Evolutionary conservation across 2,329 filamentous ascomycete species (phyloP).

Genomic region (Anthostomella pinea): DNA sequence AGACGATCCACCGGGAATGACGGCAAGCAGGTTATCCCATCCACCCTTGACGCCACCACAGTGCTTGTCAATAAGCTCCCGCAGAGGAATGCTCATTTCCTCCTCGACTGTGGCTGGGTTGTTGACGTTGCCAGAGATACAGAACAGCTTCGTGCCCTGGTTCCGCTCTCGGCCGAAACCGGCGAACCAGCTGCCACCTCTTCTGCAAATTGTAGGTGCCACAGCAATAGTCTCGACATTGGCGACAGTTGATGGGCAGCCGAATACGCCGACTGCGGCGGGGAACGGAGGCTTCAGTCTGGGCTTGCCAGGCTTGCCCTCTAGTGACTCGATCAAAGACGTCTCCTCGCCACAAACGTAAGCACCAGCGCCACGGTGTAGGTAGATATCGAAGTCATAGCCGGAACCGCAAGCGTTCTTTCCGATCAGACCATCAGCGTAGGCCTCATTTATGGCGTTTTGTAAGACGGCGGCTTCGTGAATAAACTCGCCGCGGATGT

Average conservation of each 20-base stretch:
- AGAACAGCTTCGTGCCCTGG: conserved; percentile 95
- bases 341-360: conserved; percentile 99
- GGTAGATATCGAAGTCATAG: conserved; percentile 96
- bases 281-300: conserved; percentile 98
- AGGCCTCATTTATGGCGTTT: conserved; percentile 95
- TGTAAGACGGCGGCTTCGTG: conserved; percentile 92
- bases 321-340: conserved; percentile 93
- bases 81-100: conserved; percentile 97
- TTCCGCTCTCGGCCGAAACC: conserved; percentile 94
- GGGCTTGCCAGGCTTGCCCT: conserved; percentile 98
- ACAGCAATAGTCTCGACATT: conserved; percentile 98
- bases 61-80: conserved; percentile 96
- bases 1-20: conserved; percentile 95
- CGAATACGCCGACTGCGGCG: conserved; percentile 93
- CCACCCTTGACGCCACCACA: conserved; percentile 94
- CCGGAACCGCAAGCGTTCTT: conserved; percentile 97
- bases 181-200: conserved; percentile 91
- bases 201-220: conserved; percentile 89
- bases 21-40: conserved; percentile 94
- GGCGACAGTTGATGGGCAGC: conserved; percentile 95
- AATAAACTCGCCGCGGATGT: conserved; percentile 98
- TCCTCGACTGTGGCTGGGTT: conserved; percentile 97
- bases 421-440: conserved; percentile 89
- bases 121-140: conserved; percentile 98
- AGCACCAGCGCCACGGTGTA: conserved; percentile 95